These are phyloP conservation scores for Penicillium sp. DNA, from an alignment of 2,329 filamentous ascomycete species.

Conservation along the genomic window DNA sequence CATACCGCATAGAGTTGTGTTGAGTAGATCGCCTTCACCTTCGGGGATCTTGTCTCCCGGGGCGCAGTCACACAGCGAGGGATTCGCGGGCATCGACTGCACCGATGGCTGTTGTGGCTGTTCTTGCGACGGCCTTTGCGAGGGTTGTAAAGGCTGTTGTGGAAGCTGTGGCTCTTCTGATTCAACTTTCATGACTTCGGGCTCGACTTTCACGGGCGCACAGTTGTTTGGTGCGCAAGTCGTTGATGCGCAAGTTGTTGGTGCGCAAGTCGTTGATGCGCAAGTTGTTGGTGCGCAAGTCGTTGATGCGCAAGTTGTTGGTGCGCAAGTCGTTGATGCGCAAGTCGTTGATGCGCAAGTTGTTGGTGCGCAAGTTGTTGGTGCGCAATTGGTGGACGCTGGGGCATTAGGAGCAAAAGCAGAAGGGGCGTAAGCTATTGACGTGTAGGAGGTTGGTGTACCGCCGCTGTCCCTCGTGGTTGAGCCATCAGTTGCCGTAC, in stretches of 20 bases:
- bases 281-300: background rate
- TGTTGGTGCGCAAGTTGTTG: background rate
- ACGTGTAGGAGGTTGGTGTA: background rate
- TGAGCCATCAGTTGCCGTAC: background rate
- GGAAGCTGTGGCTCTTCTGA: background rate
- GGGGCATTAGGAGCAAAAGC: background rate
- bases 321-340: background rate
- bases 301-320: background rate
- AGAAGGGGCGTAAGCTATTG: background rate
- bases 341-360: no score
- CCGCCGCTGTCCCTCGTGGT: background rate
- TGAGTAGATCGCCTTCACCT: conserved; percentile 32
- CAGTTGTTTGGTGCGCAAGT: background rate
- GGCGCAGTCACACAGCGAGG: conserved; percentile 31
- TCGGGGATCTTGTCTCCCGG: conserved; percentile 10
- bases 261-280: background rate
- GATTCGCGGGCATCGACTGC: conserved; percentile 5
- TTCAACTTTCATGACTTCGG: background rate
- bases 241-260: background rate
- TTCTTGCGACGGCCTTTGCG: background rate
- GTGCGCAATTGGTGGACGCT: background rate
- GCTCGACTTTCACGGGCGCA: background rate
- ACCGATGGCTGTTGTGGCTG: background rate
- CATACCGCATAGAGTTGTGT: conserved; percentile 44
- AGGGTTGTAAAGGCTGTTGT: background rate